Evolutionary conservation across 2,329 filamentous ascomycete genomes (phyloP), one percentile per base, ranked within the genome.

Genomic region (Biscogniauxia marginata): DNA sequence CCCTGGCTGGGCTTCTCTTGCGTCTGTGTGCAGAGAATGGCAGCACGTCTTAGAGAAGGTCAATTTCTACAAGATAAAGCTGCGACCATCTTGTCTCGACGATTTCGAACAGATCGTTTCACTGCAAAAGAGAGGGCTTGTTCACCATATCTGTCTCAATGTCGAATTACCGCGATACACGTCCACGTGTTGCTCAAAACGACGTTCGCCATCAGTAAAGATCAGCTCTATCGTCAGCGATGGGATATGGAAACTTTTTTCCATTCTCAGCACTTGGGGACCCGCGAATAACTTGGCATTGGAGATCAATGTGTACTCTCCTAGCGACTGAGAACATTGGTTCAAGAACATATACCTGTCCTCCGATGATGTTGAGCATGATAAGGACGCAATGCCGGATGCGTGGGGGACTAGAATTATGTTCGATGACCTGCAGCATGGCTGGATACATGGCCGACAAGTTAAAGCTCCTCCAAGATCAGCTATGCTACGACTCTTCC

Each of bases 11-110:
- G 64, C 67, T 57, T 70, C 66, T 50, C 58, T 65, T 52, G 69
- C 71, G 20, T 67, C 69, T 47, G 69, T 73, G 7, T 73, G 68
- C 63, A 71, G 53, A 63, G 71, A 73, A 66, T 75, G 70, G 71
- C 70, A 71, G 55, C 7, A 49, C 46, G 52, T 67, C 54, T 51
- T 74, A 21, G 68, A 72, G 56, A 67, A 59, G 46, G 46, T 18
- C 25, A 73, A 66, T 48, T 73, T 73, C 49, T 45, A 47, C 54
- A 61, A 61, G 55, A 48, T 73, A 1, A 69, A 65, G 45, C 54
- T 74, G 21, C 47, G 49, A 46, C 44, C 52, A 25, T 53, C 65
- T 52, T 67, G 64, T 55, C n/a, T n/a, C n/a, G n/a, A n/a, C n/a
- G n/a, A n/a, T n/a, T n/a, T n/a, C n/a, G 9, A 16, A 58, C 69